Evolutionary conservation across 1,139 yeast genomes (phyloP).

Genomic region (Scheffersomyces lignicola): DNA sequence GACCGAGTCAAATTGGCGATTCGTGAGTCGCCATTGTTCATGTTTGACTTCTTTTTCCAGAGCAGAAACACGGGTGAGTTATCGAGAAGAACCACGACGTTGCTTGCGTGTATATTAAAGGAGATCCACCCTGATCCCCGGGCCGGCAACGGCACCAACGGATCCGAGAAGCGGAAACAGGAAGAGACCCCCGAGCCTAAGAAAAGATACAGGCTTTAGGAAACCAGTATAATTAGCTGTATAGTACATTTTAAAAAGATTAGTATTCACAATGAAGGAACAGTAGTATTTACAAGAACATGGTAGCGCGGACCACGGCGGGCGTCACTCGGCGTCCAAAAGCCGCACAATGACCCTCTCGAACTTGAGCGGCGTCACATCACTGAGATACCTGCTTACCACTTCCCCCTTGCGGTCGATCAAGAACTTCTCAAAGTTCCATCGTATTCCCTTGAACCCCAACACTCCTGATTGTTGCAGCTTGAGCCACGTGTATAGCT

Average conservation of each 20-base stretch:
- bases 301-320: no score
- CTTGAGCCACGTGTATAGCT: conserved; percentile 35
- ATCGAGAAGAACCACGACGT: conserved; percentile 65
- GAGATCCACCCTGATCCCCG: conserved; percentile 40
- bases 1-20: conserved; percentile 65
- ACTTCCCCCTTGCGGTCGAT: conserved; percentile 73
- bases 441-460: conserved; percentile 80
- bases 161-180: conserved; percentile 18
- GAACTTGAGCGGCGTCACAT: conserved; percentile 63
- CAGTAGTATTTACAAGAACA: no score
- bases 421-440: conserved; percentile 96
- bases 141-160: conserved; percentile 3
- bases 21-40: conserved; percentile 59
- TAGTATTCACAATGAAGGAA: no score
- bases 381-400: conserved; percentile 65
- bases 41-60: conserved; percentile 71
- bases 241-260: neutral
- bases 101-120: conserved; percentile 62
- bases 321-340: no score
- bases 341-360: conserved; percentile 49
- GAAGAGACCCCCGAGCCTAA: conserved; percentile 14
- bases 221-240: neutral
- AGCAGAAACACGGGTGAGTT: conserved; percentile 66
- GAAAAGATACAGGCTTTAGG: conserved; percentile 12
- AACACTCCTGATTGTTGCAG: conserved; percentile 46